A percentile compares a stretch with the other conserved stretches of the same genome.
Conservation (phyloP, 2,329 filamentous ascomycete species). For the Aureobasidium sp. region DNA sequence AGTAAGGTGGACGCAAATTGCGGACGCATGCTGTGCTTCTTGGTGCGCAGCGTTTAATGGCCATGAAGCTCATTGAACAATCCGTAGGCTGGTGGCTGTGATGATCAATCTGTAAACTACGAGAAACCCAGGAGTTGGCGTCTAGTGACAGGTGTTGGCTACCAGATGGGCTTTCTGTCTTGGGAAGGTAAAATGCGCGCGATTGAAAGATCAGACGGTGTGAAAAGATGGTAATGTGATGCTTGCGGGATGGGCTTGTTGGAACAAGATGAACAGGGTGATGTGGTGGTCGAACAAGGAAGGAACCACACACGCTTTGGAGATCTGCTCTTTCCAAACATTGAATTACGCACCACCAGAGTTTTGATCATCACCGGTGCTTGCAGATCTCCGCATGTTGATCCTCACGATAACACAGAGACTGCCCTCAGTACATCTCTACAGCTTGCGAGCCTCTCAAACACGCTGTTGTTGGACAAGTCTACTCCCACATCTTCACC, state of each 20-base stretch:
- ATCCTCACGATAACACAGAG: too few relatives aligned
- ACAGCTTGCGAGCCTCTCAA: too few relatives aligned
- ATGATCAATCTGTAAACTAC: neutral
- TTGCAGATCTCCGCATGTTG: neutral
- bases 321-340: neutral
- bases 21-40: neutral
- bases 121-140: neutral
- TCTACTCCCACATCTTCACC: too few relatives aligned
- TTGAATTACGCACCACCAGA: neutral
- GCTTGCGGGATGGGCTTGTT: neutral
- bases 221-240: neutral
- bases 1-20: neutral
- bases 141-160: neutral
- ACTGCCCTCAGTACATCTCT: too few relatives aligned
- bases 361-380: neutral
- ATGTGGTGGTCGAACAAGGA: neutral
- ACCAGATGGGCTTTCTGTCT: neutral
- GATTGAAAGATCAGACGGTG: neutral
- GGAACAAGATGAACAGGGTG: neutral
- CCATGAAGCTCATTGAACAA: neutral
- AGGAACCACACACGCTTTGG: neutral
- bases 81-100: neutral
- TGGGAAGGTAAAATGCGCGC: neutral
- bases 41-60: neutral
- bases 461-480: too few relatives aligned